Evolutionary conservation across 2,329 filamentous ascomycete species (phyloP), one percentile per base, ranked within the genome.

Genomic region (Neonectria magnoliae): DNA sequence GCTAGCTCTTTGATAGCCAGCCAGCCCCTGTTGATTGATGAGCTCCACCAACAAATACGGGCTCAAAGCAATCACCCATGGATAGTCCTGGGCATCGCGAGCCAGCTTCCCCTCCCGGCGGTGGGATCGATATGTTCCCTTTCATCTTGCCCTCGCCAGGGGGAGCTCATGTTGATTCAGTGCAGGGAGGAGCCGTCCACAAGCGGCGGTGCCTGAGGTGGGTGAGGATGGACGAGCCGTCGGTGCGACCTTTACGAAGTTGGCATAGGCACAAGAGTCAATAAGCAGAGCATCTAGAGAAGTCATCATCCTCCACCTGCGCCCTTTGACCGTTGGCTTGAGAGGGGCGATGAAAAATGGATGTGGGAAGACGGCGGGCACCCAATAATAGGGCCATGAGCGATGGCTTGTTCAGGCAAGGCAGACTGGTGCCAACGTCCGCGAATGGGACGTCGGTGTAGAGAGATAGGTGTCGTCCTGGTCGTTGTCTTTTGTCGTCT

Each of bases 21-120:
- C 33, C 38, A 52, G 27, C 33, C 38, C 33, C 48, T 41, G 14
- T 44, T 44, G 29, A 20, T n/a, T 27, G 50, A 62, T 62, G 47
- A 50, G 42, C 60, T 63, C 60, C 60, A 58, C 60, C 45, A 29
- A 25, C 25, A 48, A 63, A 63, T 58, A 59, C 60, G 60, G 55
- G 60, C 36, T 54, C 41, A 25, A 33, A n/a, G 25, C 41, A 16
- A 20, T 48, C n/a, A 33, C 60, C 31, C 36, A 25, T 42, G 10
- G 36, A 41, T 29, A 29, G 41, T 53, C 52, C 36, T 52, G 29
- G 33, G 11, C 29, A 10, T 54, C 25, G 18, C 54, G 22, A 48
- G 42, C 50, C n/a, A 54, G 53, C 41, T 62, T 47, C 44, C 44
- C 60, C 50, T 48, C 60, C 54, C 41, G 33, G 42, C 50, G 36